Percentiles rank a stretch among this genome's conserved stretches.
phyloP scores from a whole-genome alignment of 106 monocot genomes.

The Acorus gramineus region DNA sequence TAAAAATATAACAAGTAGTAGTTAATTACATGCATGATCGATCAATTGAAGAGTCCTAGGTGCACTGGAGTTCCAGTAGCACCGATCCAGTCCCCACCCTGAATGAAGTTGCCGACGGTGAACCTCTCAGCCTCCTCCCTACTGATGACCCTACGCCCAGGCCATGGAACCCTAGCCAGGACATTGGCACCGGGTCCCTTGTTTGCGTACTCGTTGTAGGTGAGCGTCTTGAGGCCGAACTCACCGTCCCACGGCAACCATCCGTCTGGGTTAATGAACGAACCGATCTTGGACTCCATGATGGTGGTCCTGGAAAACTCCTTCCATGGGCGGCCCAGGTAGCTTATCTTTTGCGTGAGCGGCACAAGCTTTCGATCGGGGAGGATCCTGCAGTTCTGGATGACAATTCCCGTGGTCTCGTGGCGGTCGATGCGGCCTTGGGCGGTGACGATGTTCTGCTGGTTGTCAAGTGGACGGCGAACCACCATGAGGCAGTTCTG shows the following conservation, averaged over 20 bases:
- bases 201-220: slow-evolving; percentile 57
- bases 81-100: slow-evolving; percentile 42
- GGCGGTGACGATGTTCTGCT: slow-evolving; percentile 53
- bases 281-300: slow-evolving; percentile 52
- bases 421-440: slow-evolving; percentile 49
- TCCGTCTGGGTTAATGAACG: slow-evolving; percentile 42
- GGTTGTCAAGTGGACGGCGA: slow-evolving; percentile 41
- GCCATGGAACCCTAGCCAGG: slow-evolving; percentile 37
- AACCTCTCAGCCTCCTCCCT: slow-evolving; percentile 22
- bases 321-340: slow-evolving; percentile 81
- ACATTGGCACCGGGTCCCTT: slow-evolving; percentile 29
- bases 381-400: slow-evolving; percentile 42
- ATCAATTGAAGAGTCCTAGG: not conserved
- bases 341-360: slow-evolving; percentile 7
- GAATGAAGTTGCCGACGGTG: slow-evolving; percentile 50
- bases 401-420: slow-evolving; percentile 58
- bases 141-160: slow-evolving; percentile 40
- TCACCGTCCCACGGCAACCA: slow-evolving; percentile 50
- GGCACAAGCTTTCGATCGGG: slow-evolving; percentile 26
- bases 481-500: slow-evolving; percentile 58
- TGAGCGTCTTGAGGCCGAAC: slow-evolving; percentile 39
- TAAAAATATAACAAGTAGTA: too few relatives aligned
- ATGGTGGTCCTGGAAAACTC: slow-evolving; percentile 40
- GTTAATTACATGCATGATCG: too few relatives aligned
- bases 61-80: not conserved